Percentiles rank a stretch among this genome's conserved stretches.
These are phyloP conservation scores for Sinapis alba DNA, from an alignment of 441 rosid species.

Conservation along the genomic window DNA sequence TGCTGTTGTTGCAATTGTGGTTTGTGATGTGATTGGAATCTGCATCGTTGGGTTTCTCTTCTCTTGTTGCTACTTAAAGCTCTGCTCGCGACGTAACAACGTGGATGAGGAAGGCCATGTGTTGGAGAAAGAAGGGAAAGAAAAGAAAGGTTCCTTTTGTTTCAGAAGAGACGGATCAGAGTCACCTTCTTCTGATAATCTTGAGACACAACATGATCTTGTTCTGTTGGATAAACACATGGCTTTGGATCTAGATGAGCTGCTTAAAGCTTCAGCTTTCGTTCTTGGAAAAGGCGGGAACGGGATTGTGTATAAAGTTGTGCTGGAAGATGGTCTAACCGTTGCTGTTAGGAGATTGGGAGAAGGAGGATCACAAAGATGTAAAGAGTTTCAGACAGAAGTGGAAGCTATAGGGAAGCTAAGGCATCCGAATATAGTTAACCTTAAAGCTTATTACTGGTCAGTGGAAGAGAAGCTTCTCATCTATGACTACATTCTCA, in stretches of 20 bases:
- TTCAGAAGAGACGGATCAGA: constrained; percentile 76
- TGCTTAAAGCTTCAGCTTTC: constrained; percentile 95
- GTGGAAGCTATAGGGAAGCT: constrained; percentile 95
- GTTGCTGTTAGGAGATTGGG: constrained; percentile 91
- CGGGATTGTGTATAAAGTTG: constrained; percentile 90
- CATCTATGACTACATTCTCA: constrained; percentile 75
- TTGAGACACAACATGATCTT: constrained; percentile 72
- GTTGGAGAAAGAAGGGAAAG: constrained; percentile 64
- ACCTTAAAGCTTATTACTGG: constrained; percentile 94
- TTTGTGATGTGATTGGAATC: constrained; percentile 82
- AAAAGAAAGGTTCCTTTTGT: constrained; percentile 63
- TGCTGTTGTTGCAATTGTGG: constrained; percentile 67
- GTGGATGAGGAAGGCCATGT: constrained; percentile 57
- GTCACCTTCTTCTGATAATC: constrained; percentile 66
- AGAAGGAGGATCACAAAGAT: constrained; percentile 94
- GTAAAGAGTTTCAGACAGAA: constrained; percentile 91
- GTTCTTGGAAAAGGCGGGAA: constrained; percentile 94
- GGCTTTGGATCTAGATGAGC: constrained; percentile 84
- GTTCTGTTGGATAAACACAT: constrained; percentile 74
- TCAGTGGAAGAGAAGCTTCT: constrained; percentile 94
- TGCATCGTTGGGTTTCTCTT: constrained; percentile 85
- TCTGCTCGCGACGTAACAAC: constrained; percentile 47
- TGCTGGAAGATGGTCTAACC: constrained; percentile 85
- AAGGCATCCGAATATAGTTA: constrained; percentile 82
- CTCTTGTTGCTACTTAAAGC: constrained; percentile 72